These are phyloP conservation scores for Mycena galericulata DNA, from an alignment of 768 basidiomycete genomes.

Conservation along the genomic window DNA sequence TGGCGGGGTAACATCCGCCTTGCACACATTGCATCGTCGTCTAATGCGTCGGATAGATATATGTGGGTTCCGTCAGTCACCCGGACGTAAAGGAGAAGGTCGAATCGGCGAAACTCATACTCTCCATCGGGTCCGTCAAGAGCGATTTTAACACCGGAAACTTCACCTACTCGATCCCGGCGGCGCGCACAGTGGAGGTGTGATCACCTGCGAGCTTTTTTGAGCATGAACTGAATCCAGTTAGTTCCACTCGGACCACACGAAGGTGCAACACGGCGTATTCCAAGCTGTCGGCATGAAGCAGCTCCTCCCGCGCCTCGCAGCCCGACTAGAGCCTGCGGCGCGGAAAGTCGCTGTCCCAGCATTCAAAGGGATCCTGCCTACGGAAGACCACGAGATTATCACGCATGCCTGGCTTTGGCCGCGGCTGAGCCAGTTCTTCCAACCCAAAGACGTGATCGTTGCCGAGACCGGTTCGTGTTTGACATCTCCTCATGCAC, in stretches of 20 bases:
- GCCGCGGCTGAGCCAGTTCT: conserved; percentile 72
- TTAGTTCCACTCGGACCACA: conserved; percentile 83
- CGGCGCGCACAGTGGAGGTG: conserved; percentile 72
- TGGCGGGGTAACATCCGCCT: conserved; percentile 69
- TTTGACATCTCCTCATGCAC: not conserved
- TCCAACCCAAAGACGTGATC: conserved; percentile 79
- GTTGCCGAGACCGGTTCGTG: conserved; percentile 86
- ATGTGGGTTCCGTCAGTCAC: conserved; percentile 77
- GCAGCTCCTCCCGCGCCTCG: conserved; percentile 75
- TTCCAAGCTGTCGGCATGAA: conserved; percentile 83
- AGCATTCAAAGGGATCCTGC: conserved; percentile 54
- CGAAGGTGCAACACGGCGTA: conserved; percentile 69
- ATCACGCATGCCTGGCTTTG: conserved; percentile 89
- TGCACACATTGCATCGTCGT: not conserved
- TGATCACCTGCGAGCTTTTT: not conserved
- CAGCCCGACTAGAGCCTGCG: conserved; percentile 58
- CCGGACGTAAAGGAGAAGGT: conserved; percentile 77
- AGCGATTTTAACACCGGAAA: conserved; percentile 92
- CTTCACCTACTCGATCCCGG: conserved; percentile 81
- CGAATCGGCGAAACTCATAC: conserved; percentile 78
- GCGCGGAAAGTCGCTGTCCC: conserved; percentile 62
- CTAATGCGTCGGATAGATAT: conserved; percentile 62
- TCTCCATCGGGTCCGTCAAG: conserved; percentile 78
- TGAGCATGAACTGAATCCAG: not conserved
- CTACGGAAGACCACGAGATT: conserved; percentile 59